phyloP scores from a whole-genome alignment of 2,329 filamentous ascomycete species.

The Colletotrichum sp. region DNA sequence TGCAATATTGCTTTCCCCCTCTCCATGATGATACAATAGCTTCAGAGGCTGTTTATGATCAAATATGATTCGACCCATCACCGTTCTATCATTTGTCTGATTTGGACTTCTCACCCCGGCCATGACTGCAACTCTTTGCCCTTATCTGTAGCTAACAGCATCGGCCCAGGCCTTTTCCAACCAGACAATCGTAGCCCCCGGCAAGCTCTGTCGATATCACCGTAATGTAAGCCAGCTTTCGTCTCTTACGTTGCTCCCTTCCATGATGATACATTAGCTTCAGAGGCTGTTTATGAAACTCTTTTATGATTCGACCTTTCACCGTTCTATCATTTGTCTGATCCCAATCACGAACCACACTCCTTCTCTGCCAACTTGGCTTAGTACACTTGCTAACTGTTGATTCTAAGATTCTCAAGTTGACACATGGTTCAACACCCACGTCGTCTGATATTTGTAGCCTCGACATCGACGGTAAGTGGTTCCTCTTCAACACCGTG shows the following conservation, averaged over 20 bases:
- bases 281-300: slow-evolving; percentile 56
- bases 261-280: slow-evolving; percentile 43
- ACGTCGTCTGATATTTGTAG: not conserved
- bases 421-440: not conserved
- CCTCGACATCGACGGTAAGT: not conserved
- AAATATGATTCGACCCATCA: slow-evolving; percentile 41
- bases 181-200: not conserved
- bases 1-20: not conserved
- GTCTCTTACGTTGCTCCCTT: not conserved
- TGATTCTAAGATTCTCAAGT: not conserved
- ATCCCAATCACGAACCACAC: not conserved
- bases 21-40: slow-evolving; percentile 41
- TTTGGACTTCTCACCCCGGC: not conserved
- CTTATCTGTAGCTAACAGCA: not conserved
- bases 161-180: not conserved
- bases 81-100: slow-evolving; percentile 32
- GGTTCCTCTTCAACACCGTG: not conserved
- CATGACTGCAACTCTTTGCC: not conserved
- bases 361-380: not conserved
- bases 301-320: slow-evolving; percentile 40
- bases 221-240: slow-evolving; percentile 25
- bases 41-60: slow-evolving; percentile 57
- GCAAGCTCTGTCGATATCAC: not conserved
- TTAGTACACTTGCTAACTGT: not conserved
- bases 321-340: slow-evolving; percentile 33